Base-by-base conservation (phyloP, 2,329 filamentous ascomycete species). In the Aspergillus sp. region DNA sequence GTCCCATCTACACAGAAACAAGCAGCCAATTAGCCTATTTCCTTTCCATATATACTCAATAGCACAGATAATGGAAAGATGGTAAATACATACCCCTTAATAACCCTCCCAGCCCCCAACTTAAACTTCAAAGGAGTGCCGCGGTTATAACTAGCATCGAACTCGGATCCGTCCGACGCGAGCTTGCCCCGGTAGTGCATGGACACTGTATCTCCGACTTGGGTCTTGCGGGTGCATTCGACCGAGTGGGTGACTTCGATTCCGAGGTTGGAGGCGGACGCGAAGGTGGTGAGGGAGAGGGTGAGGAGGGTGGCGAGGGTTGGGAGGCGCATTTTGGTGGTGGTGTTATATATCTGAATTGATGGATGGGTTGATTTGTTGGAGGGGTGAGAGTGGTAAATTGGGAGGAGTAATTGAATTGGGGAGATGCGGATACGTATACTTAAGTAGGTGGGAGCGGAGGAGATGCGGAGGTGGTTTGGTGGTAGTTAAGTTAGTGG, bases 121-220 rank as follows among this genome's bases (percentile, higher is more conserved):
- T 82, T 87, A 80, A 99, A 98, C 63, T 75, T 80, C 72, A 99
- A 86, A 5, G 95, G 94, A 61, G 79, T 74, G 38, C 87, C 86
- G 47, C 93, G 87, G 67, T 93, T 88, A 78, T 96, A 96, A 77
- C 82, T 85, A 64, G 91, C 86, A 79, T 97, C 94, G 73, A 98
- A 98, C 75, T 95, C 82, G 62, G 85, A 82, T 70, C 92, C 94
- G 65, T 87, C 86, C 54, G 81, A 80, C 63, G 87, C 84, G 32
- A 97, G 85, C 1, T 90, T 95, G 69, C 94, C 94, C 58, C 85
- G 85, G 83, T 98, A 97, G 82, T 97, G 92, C 71, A 97, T 92
- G 58, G 88, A 82, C 73, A 97, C 87, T 65, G 82, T 87, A 80
- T 97, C 93, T 67, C 92, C 92, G 63, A 84, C 86, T 71, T 84